Percentiles rank a stretch among this genome's conserved stretches.
Conservation (phyloP, 768 basidiomycete genomes). For the Pisolithus tinctorius region DNA sequence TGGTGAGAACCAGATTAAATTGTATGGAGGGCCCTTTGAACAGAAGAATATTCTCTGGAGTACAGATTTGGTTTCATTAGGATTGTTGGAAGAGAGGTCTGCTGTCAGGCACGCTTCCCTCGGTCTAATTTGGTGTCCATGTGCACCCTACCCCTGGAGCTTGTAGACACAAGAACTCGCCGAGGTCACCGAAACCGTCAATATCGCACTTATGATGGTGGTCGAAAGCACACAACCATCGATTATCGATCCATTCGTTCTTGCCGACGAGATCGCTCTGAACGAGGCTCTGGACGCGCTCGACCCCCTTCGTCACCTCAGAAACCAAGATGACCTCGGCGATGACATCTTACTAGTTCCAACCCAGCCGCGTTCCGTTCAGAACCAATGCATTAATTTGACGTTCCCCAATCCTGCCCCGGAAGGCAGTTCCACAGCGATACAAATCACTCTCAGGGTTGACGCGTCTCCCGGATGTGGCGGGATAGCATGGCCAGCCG, state of each 20-base stretch:
- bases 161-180: too few relatives aligned
- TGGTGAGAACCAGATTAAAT: too few relatives aligned
- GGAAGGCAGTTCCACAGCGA: constrained; percentile 1
- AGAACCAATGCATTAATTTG: constrained; percentile 41
- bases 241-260: constrained; percentile 8
- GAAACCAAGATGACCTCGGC: constrained; percentile 30
- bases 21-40: neutral
- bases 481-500: constrained; percentile 89
- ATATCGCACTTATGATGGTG: neutral
- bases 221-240: neutral
- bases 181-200: too few relatives aligned
- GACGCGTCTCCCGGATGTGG: constrained; percentile 88
- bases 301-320: constrained; percentile 59
- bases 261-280: constrained; percentile 32
- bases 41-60: neutral
- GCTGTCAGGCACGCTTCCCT: too few relatives aligned
- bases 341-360: constrained; percentile 38
- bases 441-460: constrained; percentile 44
- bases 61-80: neutral
- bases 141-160: neutral
- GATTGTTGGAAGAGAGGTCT: too few relatives aligned
- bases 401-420: constrained; percentile 23
- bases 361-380: constrained; percentile 44
- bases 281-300: constrained; percentile 50
- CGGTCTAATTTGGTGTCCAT: neutral